phyloP scores from a whole-genome alignment of 345 rosid species.

The Barbarea vulgaris region DNA sequence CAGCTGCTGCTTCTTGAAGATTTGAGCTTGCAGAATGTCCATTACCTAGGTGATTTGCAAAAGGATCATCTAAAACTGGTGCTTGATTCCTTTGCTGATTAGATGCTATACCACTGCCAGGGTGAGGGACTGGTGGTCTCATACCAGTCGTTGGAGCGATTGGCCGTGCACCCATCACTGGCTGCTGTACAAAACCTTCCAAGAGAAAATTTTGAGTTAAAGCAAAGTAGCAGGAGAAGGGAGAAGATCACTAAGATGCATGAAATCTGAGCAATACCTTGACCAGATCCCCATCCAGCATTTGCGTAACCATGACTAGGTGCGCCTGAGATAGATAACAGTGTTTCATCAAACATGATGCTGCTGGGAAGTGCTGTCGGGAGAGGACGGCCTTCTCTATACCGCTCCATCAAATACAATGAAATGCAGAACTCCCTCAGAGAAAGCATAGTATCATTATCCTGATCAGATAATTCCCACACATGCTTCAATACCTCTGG shows the following conservation, averaged over 20 bases:
- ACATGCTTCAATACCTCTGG: constrained; percentile 95
- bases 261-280: constrained; percentile 55
- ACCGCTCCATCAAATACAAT: constrained; percentile 94
- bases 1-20: constrained; percentile 49
- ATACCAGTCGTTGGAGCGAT: constrained; percentile 55
- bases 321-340: constrained; percentile 83
- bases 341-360: constrained; percentile 81
- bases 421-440: constrained; percentile 97
- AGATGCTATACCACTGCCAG: constrained; percentile 45
- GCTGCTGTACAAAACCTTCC: constrained; percentile 76
- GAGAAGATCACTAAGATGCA: constrained; percentile 20
- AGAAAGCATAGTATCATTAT: constrained; percentile 97
- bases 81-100: constrained; percentile 59
- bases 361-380: constrained; percentile 80
- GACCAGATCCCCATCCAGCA: constrained; percentile 74
- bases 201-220: constrained; percentile 6
- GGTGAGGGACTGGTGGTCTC: constrained; percentile 65
- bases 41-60: constrained; percentile 53
- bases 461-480: constrained; percentile 99
- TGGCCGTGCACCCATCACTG: constrained; percentile 57
- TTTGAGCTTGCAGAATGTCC: constrained; percentile 47
- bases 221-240: constrained; percentile 28
- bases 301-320: constrained; percentile 64
- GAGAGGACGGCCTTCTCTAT: constrained; percentile 90
- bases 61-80: constrained; percentile 58